Conservation (phyloP, 805 yeast genomes). For the Pichia cabralensis region DNA sequence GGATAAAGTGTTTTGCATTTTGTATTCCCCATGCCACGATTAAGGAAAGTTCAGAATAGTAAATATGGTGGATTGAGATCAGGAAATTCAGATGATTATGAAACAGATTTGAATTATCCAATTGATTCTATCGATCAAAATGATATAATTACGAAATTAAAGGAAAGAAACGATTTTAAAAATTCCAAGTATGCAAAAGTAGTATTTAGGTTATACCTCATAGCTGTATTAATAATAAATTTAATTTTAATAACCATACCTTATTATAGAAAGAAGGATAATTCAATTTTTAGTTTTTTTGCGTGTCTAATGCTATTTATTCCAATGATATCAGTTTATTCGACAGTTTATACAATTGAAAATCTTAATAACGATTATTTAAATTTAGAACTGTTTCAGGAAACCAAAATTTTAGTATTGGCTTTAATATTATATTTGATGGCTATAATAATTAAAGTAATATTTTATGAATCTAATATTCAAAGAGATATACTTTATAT, state of each 20-base stretch:
- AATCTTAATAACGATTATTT: background rate
- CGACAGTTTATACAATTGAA: background rate
- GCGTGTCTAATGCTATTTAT: constrained; percentile 15
- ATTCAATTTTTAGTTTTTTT: constrained; percentile 17
- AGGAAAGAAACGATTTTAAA: constrained; percentile 2
- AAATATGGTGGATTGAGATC: constrained; percentile 13
- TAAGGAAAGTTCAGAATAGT: constrained; percentile 18
- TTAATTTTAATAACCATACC: constrained; percentile 20
- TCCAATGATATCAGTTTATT: constrained; percentile 2
- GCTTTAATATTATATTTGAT: constrained; percentile 5
- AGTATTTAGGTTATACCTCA: constrained; percentile 12
- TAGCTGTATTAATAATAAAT: constrained; percentile 15
- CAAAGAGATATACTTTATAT: constrained; percentile 17
- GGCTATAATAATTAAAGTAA: constrained; percentile 9
- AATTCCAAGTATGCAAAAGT: constrained; percentile 7
- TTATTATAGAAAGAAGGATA: constrained; percentile 17
- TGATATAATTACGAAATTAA: constrained; percentile 13
- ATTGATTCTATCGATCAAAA: constrained; percentile 20
- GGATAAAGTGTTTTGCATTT: no score
- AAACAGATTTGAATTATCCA: constrained; percentile 3
- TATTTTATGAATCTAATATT: background rate
- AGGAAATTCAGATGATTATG: constrained; percentile 3
- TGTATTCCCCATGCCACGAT: constrained; percentile 20
- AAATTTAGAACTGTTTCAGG: background rate
- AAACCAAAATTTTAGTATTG: constrained; percentile 1